These are phyloP conservation scores for Neonectria faginata DNA, from an alignment of 2,329 filamentous ascomycete species.

Conservation along the genomic window DNA sequence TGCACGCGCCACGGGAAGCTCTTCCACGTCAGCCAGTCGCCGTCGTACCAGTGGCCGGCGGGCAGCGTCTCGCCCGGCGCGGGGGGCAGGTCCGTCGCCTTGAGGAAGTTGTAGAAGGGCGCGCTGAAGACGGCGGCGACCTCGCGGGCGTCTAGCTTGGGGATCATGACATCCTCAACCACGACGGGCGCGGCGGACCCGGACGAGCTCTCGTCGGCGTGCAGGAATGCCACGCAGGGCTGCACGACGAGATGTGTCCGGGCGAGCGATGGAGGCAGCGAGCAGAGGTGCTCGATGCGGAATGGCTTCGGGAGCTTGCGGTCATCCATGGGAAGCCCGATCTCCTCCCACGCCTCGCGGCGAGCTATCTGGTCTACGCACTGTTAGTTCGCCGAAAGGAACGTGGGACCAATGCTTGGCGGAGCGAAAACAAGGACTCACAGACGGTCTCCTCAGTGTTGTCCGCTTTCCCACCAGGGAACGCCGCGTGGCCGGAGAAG, in stretches of 20 bases:
- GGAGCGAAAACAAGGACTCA: slow-evolving; percentile 48
- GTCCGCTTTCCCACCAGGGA: slow-evolving; percentile 83
- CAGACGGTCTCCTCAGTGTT: slow-evolving; percentile 69
- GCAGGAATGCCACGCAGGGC: slow-evolving; percentile 82
- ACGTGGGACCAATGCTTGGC: neutral
- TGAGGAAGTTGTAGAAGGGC: slow-evolving; percentile 86
- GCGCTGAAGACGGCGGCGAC: slow-evolving; percentile 95
- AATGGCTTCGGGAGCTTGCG: slow-evolving; percentile 79
- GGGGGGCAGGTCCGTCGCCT: slow-evolving; percentile 65
- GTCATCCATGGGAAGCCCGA: slow-evolving; percentile 83
- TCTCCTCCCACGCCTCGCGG: slow-evolving; percentile 92
- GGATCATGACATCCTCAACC: slow-evolving; percentile 79
- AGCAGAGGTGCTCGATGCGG: slow-evolving; percentile 86
- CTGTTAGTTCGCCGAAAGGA: slow-evolving; percentile 2
- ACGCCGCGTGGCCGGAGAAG: slow-evolving; percentile 87
- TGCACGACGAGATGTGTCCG: slow-evolving; percentile 79
- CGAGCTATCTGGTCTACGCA: slow-evolving; percentile 80
- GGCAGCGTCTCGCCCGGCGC: slow-evolving; percentile 53
- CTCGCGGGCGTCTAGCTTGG: slow-evolving; percentile 86
- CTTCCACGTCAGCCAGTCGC: slow-evolving; percentile 84
- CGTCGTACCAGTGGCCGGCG: slow-evolving; percentile 83
- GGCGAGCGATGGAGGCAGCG: slow-evolving; percentile 81
- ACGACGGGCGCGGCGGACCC: slow-evolving; percentile 51
- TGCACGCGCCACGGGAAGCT: slow-evolving; percentile 85
- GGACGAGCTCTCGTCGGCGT: slow-evolving; percentile 64